Percentiles rank a stretch among this genome's conserved stretches.
Evolutionary conservation across 257 asterid species (phyloP).

Genomic region (Lantana camara): DNA sequence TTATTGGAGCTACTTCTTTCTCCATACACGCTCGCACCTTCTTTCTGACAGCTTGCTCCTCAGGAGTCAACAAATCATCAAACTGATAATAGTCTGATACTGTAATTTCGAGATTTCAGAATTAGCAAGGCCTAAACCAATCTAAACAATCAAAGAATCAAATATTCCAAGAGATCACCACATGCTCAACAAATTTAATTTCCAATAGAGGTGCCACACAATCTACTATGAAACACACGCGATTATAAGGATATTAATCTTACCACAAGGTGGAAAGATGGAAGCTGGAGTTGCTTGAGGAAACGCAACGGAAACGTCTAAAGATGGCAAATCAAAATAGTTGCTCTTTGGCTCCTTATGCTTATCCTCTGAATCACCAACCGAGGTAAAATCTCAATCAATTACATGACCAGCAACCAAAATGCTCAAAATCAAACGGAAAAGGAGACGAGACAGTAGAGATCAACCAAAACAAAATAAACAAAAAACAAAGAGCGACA

Average conservation of each 20-base stretch:
- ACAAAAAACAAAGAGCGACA: not conserved
- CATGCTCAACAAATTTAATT: constrained; percentile 1
- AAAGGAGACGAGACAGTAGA: no score
- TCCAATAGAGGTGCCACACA: not conserved
- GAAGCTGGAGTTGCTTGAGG: constrained; percentile 99
- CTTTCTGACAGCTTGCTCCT: constrained; percentile 62
- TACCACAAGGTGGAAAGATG: constrained; percentile 79
- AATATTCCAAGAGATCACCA: not conserved
- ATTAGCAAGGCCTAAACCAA: constrained; percentile 16
- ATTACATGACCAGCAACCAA: not conserved
- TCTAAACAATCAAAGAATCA: not conserved
- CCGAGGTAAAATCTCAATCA: constrained; percentile 18
- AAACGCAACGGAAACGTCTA: constrained; percentile 85
- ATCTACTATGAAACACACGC: constrained; percentile 8
- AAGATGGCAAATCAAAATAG: constrained; percentile 71
- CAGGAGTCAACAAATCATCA: constrained; percentile 79
- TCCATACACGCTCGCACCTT: constrained; percentile 90
- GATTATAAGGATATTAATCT: constrained; percentile 16
- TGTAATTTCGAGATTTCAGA: constrained; percentile 37
- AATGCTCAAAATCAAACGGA: not conserved
- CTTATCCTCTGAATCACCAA: constrained; percentile 51
- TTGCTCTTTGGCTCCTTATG: constrained; percentile 58
- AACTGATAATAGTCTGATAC: constrained; percentile 90
- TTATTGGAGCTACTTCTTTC: constrained; percentile 91
- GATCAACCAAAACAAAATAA: not conserved